These are phyloP conservation scores for Sungouiella thailandica DNA, from an alignment of 805 yeast species.

Conservation along the genomic window DNA sequence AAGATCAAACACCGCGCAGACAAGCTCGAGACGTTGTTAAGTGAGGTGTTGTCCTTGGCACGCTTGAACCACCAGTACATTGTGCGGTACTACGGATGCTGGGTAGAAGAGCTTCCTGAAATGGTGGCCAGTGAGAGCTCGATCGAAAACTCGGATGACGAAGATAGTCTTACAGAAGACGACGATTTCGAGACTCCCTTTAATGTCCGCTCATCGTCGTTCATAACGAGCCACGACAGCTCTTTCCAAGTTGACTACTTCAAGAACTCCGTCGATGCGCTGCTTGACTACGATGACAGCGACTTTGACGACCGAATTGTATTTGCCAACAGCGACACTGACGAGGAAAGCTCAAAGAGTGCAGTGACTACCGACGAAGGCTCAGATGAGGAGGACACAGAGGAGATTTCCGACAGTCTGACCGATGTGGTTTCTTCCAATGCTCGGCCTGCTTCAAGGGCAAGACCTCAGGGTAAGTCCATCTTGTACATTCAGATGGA, in stretches of 20 bases:
- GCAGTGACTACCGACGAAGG: background rate
- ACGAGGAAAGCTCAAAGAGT: conserved; percentile 3
- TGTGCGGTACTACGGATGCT: conserved; percentile 93
- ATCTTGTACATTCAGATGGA: conserved; percentile 97
- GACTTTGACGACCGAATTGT: conserved; percentile 27
- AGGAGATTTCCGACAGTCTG: background rate
- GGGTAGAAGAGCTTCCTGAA: conserved; percentile 75
- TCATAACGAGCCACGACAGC: conserved; percentile 14
- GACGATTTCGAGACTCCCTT: conserved; percentile 20
- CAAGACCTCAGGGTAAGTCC: conserved; percentile 32
- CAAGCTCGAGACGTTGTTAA: conserved; percentile 72
- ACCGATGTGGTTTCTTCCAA: background rate
- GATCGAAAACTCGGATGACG: conserved; percentile 12
- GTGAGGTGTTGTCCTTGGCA: conserved; percentile 89
- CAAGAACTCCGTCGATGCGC: conserved; percentile 57
- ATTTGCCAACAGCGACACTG: conserved; percentile 24
- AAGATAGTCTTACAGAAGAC: conserved; percentile 11
- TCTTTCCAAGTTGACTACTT: conserved; percentile 57
- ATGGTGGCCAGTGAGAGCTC: conserved; percentile 17
- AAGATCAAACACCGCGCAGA: conserved; percentile 81
- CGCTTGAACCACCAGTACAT: conserved; percentile 92
- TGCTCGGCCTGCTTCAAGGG: background rate
- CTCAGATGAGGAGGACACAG: background rate
- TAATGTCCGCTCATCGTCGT: conserved; percentile 17
- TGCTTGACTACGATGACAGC: conserved; percentile 41